A percentile compares a stretch with the other conserved stretches of the same genome.
Conservation (phyloP, 805 yeast genomes). For the Scheffersomyces coipomensis region DNA sequence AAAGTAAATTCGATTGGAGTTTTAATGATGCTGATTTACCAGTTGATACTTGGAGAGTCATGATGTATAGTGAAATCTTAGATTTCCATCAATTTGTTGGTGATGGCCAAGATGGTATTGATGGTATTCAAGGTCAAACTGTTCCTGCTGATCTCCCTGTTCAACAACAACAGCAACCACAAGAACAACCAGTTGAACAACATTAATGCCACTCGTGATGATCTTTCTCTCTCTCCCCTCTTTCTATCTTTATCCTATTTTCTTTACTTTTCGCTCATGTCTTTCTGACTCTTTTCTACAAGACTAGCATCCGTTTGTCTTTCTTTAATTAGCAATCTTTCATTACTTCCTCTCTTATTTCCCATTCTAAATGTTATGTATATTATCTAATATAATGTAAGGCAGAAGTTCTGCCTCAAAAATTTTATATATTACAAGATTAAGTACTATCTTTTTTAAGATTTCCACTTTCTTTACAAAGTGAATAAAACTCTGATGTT, state of each 20-base stretch:
- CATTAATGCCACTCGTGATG: neutral
- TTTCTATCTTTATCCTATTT: too few species aligned
- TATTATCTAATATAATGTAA: too few species aligned
- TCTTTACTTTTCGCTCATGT: too few species aligned
- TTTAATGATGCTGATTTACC: conserved; percentile 97
- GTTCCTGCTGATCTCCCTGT: conserved; percentile 3
- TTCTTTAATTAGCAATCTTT: too few species aligned
- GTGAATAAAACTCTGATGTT: conserved; percentile 31
- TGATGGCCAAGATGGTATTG: conserved; percentile 23
- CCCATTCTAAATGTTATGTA: too few species aligned
- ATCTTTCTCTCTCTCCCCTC: neutral
- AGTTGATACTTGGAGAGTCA: conserved; percentile 96
- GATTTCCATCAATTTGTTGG: conserved; percentile 91
- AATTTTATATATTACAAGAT: too few species aligned
- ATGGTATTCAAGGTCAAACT: conserved; percentile 25
- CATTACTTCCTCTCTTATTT: too few species aligned
- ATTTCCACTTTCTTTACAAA: conserved; percentile 40
- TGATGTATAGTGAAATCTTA: conserved; percentile 97
- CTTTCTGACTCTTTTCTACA: too few species aligned
- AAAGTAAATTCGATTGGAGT: conserved; percentile 93
- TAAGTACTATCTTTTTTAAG: too few species aligned
- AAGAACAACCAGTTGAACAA: conserved; percentile 1
- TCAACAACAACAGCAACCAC: conserved; percentile 3
- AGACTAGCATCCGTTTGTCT: too few species aligned
- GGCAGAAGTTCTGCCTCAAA: too few species aligned